Base-by-base conservation (phyloP, 495 filamentous ascomycete species). In the Xylaria sp. region DNA sequence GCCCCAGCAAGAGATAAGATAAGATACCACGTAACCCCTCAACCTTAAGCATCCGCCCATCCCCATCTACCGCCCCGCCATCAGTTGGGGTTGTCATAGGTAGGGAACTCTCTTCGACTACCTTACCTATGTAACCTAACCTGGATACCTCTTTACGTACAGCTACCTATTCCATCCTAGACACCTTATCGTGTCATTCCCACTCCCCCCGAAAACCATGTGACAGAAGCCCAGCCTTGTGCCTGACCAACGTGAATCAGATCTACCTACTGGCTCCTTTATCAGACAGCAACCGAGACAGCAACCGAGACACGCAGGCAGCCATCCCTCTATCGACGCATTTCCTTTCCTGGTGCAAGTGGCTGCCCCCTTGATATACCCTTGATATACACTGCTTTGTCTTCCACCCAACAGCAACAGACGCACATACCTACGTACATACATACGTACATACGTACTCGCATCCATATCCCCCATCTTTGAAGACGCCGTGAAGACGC, bases 221-320 rank as follows among this genome's bases (percentile, higher is more conserved):
- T 70, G 68, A 70, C 31, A 40, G 68, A 59, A 69, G 26, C 44
- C 68, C 59, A 63, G 69, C 50, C 69, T 48, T 68, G 70, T 68
- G 70, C 70, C 70, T 67, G 52, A 44, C 40, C 70, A 68, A 68
- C 64, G 70, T 62, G 63, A 61, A 61, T 72, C 70, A 33, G 33
- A 55, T 33, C 67, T 35, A 59, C 40, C 44, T 31, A 48, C 31
- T 26, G 37, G 26, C 57, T 8, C 33, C 19, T 48, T 50, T 37
- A 31, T 35, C 43, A 37, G 21, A 70, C 59, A 40, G 1, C 59
- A 69, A 26, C 68, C 29, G 35, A 37, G 21, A 70, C 59, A 40
- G 1, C 59, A 69, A 26, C 68, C 29, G 35, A 63, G 50, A 71
- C 61, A 71, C n/a, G 35, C 61, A 71, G 69, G 50, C 69, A 48